phyloP scores from a whole-genome alignment of 805 yeast species.

The Blastobotrys robertii region DNA sequence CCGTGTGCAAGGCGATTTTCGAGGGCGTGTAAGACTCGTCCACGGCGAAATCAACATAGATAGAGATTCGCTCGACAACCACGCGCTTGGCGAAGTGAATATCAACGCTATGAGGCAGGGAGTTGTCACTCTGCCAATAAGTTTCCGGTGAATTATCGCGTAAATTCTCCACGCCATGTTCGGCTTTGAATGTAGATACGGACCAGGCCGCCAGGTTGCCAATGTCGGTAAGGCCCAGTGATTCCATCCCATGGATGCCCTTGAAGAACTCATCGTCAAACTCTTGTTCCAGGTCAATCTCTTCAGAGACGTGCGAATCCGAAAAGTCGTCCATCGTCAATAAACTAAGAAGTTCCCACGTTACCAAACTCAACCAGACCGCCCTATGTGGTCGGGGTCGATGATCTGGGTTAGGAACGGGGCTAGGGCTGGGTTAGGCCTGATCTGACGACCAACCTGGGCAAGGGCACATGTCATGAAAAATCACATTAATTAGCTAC shows the following conservation, averaged over 20 bases:
- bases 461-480: constrained; percentile 4
- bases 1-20: constrained; percentile 53
- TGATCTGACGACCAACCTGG: constrained; percentile 6
- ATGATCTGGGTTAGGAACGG: too few relatives aligned
- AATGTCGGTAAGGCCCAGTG: constrained; percentile 56
- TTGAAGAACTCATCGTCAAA: not conserved
- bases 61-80: constrained; percentile 51
- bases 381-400: too few relatives aligned
- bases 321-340: not conserved
- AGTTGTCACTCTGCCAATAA: constrained; percentile 95
- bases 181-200: constrained; percentile 65
- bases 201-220: constrained; percentile 80
- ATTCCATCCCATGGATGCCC: constrained; percentile 51
- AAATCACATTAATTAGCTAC: not conserved
- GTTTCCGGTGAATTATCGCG: constrained; percentile 58
- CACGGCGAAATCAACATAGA: constrained; percentile 57
- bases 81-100: constrained; percentile 75
- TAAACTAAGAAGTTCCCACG: too few relatives aligned
- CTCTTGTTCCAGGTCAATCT: too few relatives aligned
- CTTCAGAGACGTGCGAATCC: too few relatives aligned
- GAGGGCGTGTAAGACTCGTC: constrained; percentile 95
- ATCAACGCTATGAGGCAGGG: constrained; percentile 74
- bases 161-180: constrained; percentile 60
- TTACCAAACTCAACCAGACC: too few relatives aligned
- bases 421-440: constrained; percentile 3